Base-by-base conservation (phyloP, 306 rosid species). In the Delonix regia region DNA sequence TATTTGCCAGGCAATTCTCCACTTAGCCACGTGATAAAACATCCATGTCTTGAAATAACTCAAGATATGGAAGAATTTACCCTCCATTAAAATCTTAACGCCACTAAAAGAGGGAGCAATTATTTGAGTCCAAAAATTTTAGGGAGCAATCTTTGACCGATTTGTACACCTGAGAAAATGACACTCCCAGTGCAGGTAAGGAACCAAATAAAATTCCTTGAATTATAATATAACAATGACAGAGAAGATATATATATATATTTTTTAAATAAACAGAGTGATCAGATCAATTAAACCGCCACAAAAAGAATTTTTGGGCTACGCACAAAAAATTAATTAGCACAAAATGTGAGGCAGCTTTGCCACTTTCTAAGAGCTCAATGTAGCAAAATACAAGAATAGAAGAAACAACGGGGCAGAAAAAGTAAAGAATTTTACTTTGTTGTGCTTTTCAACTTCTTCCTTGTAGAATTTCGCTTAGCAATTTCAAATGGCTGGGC, bases 401-500 rank as follows among this genome's bases (percentile, higher is more conserved):
- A 41, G 39, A 47, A 33, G 10, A 30, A 55, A 22, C 21, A 56
- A 4, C 44, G 12, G 0, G 33, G 33, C 33, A 8, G n/a, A 9
- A 56, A 15, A 14, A 21, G 65, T 71, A 57, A 81, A 24, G 51
- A 36, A 14, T 21, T 22, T 66, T 36, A 69, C 74, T 69, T 75
- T 84, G 73, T 76, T 76, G 81, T 55, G 78, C 80, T 84, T 77
- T 81, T 85, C 77, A 80, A 45, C 82, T 80, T 90, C 84, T 88
- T 84, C 81, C 76, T 76, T 9, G 21, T 28, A 19, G 87, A 81
- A 74, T 77, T 59, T 79, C 74, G 78, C 56, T 85, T 71, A 9
- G 55, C 59, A 55, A 5, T 22, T 82, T 80, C 55, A 77, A 52
- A 70, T 55, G 85, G 27, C 45, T 42, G 80, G 33, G 88, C 78